Conservation (phyloP, 1,284 basidiomycete species). For the Ustilago xerochloae region DNA sequence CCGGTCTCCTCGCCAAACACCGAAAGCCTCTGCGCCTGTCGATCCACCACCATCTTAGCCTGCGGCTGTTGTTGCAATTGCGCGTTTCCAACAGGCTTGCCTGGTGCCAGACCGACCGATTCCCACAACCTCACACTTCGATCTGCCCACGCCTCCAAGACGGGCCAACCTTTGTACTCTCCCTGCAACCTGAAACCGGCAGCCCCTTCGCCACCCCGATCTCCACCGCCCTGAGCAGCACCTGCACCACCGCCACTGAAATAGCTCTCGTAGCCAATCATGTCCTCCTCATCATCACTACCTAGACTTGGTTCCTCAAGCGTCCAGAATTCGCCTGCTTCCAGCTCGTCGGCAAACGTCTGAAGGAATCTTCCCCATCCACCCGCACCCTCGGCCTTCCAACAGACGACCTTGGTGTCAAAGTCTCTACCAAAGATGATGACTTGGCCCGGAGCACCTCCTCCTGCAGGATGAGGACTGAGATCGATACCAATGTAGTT, state of each 20-base stretch:
- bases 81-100: conserved; percentile 42
- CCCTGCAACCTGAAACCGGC: conserved; percentile 60
- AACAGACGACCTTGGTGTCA: conserved; percentile 93
- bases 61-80: conserved; percentile 23
- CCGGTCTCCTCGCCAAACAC: conserved; percentile 28
- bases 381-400: conserved; percentile 77
- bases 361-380: conserved; percentile 97
- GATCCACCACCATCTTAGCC: conserved; percentile 29
- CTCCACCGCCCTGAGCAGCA: conserved; percentile 55
- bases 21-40: conserved; percentile 33
- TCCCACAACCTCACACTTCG: conserved; percentile 61
- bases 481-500: conserved; percentile 98
- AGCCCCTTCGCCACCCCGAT: conserved; percentile 59
- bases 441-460: conserved; percentile 85
- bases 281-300: conserved; percentile 61
- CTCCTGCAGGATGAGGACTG: conserved; percentile 74
- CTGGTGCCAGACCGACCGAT: conserved; percentile 52
- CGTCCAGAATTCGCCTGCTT: conserved; percentile 76
- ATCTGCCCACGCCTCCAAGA: conserved; percentile 67
- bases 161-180: conserved; percentile 65
- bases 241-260: conserved; percentile 60
- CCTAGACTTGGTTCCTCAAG: conserved; percentile 48
- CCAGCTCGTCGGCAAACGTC: conserved; percentile 91
- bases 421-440: conserved; percentile 98
- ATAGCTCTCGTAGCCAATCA: conserved; percentile 65